These are phyloP conservation scores for Acarospora socialis DNA, from an alignment of 2,329 filamentous ascomycete species.

Conservation along the genomic window DNA sequence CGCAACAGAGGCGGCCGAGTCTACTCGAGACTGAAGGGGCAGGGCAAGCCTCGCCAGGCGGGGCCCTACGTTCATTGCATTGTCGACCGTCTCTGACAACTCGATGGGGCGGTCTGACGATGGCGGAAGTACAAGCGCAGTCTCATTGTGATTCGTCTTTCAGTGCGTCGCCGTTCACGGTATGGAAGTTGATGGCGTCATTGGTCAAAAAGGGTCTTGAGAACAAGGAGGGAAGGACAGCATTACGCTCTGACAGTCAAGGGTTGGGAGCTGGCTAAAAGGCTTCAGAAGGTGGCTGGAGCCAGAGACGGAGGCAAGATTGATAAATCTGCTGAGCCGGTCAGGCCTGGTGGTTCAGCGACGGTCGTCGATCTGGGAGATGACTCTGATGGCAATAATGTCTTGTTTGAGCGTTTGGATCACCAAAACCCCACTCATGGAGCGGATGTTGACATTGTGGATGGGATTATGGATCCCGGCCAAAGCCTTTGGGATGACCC, in stretches of 20 bases:
- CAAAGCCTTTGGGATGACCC: conserved; percentile 8
- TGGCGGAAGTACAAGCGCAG: conserved; percentile 52
- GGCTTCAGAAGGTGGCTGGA: conserved; percentile 39
- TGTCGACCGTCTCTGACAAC: conserved; percentile 46
- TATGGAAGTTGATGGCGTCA: conserved; percentile 73
- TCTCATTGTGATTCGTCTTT: conserved; percentile 61
- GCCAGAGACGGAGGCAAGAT: background rate
- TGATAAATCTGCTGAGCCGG: background rate
- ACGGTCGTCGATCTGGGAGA: background rate
- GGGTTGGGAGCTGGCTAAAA: conserved; percentile 58
- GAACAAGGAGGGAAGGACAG: conserved; percentile 52
- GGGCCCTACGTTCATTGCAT: conserved; percentile 63
- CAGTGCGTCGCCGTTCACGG: conserved; percentile 58
- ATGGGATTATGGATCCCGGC: conserved; percentile 1
- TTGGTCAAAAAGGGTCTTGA: conserved; percentile 60
- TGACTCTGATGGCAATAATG: background rate
- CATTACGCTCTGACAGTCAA: conserved; percentile 61
- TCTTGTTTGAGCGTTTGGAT: background rate
- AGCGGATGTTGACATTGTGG: background rate
- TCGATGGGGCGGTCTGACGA: conserved; percentile 46
- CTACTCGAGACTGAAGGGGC: no score
- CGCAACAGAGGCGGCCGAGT: no score
- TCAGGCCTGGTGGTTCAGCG: background rate
- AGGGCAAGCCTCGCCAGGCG: conserved; percentile 37
- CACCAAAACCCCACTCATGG: background rate